phyloP scores from a whole-genome alignment of 2,329 filamentous ascomycete species.

The Plectosphaerella plurivora region DNA sequence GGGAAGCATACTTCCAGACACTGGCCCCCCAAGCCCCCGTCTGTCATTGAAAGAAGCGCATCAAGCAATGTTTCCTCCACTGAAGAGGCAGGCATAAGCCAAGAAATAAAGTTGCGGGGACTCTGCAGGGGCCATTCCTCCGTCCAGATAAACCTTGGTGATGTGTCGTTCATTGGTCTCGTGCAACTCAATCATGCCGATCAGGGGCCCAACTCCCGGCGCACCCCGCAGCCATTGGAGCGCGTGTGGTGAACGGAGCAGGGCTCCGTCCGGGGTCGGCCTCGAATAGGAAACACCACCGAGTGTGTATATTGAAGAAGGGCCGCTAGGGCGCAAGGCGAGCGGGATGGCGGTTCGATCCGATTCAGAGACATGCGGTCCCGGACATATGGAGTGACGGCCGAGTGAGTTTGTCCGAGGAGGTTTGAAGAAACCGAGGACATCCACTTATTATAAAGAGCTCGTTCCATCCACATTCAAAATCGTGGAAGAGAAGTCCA shows the following conservation, averaged over 20 bases:
- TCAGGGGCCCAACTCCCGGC: background rate
- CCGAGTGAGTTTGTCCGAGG: background rate
- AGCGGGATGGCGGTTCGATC: background rate
- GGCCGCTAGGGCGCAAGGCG: background rate
- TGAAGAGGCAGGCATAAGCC: background rate
- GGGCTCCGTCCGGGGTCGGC: background rate
- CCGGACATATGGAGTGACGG: background rate
- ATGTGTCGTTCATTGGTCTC: background rate
- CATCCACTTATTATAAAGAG: background rate
- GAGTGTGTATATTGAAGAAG: background rate
- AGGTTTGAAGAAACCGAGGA: background rate
- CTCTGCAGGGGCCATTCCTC: background rate
- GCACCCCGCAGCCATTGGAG: no score
- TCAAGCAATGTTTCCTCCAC: background rate
- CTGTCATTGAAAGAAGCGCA: background rate
- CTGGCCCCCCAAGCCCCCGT: no score
- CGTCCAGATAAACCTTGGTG: background rate
- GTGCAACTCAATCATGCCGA: background rate
- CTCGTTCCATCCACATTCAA: background rate
- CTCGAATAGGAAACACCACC: background rate
- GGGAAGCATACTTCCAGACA: no score
- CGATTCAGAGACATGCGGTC: background rate
- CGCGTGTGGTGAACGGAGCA: background rate
- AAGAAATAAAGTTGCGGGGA: background rate
- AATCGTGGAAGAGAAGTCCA: background rate